These are phyloP conservation scores for Sistotremastrum suecicum DNA, from an alignment of 768 basidiomycete species.

Conservation along the genomic window DNA sequence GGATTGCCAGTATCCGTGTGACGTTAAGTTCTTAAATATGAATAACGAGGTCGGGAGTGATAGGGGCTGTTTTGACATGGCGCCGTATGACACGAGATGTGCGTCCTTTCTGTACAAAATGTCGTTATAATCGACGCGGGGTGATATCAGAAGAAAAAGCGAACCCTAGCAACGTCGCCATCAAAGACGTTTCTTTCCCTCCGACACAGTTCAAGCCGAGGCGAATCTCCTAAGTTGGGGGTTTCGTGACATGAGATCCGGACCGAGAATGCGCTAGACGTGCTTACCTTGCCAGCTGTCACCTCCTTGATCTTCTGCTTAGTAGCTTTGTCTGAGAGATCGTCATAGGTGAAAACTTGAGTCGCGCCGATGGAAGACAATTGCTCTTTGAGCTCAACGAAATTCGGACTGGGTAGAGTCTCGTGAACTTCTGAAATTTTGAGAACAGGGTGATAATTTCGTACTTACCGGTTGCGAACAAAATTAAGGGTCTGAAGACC, in stretches of 20 bases:
- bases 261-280: neutral
- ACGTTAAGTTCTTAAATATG: slow-evolving; percentile 73
- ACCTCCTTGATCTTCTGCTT: slow-evolving; percentile 43
- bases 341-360: slow-evolving; percentile 66
- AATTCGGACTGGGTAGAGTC: slow-evolving; percentile 29
- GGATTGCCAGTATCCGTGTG: slow-evolving; percentile 69
- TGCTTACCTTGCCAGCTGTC: slow-evolving; percentile 45
- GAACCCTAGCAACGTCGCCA: slow-evolving; percentile 50
- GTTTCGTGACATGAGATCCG: neutral
- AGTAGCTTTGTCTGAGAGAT: slow-evolving; percentile 43
- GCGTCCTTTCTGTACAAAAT: slow-evolving; percentile 26
- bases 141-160: slow-evolving; percentile 6
- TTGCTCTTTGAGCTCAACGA: slow-evolving; percentile 33
- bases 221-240: slow-evolving; percentile 20
- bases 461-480: slow-evolving; percentile 50
- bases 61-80: slow-evolving; percentile 77
- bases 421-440: neutral
- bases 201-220: slow-evolving; percentile 47
- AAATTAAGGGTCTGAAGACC: slow-evolving; percentile 73
- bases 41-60: slow-evolving; percentile 63
- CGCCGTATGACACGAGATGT: slow-evolving; percentile 77
- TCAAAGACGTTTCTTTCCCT: slow-evolving; percentile 51
- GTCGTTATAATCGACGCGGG: neutral
- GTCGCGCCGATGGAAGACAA: slow-evolving; percentile 55
- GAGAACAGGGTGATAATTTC: neutral